Evolutionary conservation across 768 basidiomycete genomes (phyloP).

Genomic region (Kwoniella pini): DNA sequence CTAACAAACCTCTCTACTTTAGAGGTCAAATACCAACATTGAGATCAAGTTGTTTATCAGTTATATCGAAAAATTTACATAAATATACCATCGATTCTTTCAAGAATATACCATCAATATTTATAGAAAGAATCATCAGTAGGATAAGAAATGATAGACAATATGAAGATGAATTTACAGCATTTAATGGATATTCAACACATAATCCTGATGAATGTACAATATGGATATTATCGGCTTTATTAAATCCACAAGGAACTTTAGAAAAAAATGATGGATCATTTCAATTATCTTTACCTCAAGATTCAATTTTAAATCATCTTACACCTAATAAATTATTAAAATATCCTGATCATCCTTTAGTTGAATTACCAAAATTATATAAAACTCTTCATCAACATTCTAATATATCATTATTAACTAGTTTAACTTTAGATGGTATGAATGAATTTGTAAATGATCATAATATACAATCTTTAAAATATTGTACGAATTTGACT

Average conservation of each 20-base stretch:
- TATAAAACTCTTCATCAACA: constrained; percentile 13
- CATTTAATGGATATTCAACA: background rate
- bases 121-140: constrained; percentile 27
- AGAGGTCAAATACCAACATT: constrained; percentile 26
- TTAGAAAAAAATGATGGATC: background rate
- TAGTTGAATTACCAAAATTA: constrained; percentile 32
- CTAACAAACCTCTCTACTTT: background rate
- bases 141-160: constrained; percentile 33
- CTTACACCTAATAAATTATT: constrained; percentile 19
- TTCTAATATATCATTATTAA: constrained; percentile 22
- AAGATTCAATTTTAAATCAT: constrained; percentile 10
- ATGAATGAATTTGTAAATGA: constrained; percentile 31
- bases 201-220: constrained; percentile 36
- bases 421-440: constrained; percentile 33
- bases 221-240: constrained; percentile 29
- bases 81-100: constrained; percentile 24
- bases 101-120: constrained; percentile 7
- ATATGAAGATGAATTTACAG: constrained; percentile 26
- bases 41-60: constrained; percentile 20
- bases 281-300: constrained; percentile 28
- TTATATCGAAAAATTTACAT: constrained; percentile 38
- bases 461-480: constrained; percentile 26
- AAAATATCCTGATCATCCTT: constrained; percentile 29
- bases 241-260: constrained; percentile 20
- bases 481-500: constrained; percentile 37